Base-by-base conservation (phyloP, 495 filamentous ascomycete genomes). In the Glonium stellatum region DNA sequence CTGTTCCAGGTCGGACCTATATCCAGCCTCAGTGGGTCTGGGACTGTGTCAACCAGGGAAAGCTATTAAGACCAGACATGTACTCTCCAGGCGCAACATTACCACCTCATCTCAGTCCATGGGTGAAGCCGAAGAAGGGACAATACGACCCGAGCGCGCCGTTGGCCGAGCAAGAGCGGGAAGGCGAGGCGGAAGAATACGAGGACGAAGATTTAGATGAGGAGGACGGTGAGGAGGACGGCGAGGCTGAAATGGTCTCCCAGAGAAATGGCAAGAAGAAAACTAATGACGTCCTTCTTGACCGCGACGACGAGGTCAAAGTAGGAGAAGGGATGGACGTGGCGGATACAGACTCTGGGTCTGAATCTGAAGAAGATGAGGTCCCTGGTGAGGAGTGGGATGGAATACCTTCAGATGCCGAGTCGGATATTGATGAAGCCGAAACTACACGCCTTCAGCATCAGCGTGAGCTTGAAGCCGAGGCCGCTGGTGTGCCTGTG, bases 1-100 rank as follows among this genome's bases (percentile, higher is more conserved):
- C 92, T 36, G 84, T 97, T 60, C 91, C 92, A 8, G 92, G 91
- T 23, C 79, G 93, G 50, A 91, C 85, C 48, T 97, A 97, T 65
- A 73, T 98, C 51, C 93, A 98, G 75, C 93, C 93, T 21, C 93
- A 98, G 70, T 98, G 95, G 90, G 82, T 98, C 13, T 98, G 93
- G 93, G 93, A 98, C 63, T 89, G 87, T 69, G 75, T 97, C 65
- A 98, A 98, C 72, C 84, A 88, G 25, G 89, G 89, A 42, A 88
- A 89, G 72, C 75, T 98, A 39, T 86, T 97, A 62, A 80, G 87
- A 39, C 85, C 92, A 12, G 90, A 96, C 70, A 77, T 93, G 1
- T 98, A 98, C 63, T 89, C 84, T 2, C 92, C 95, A 4, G 95
- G 93, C 19, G 87, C 90, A 13, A 83, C 86, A 59, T 78, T 98